Conservation (phyloP, 2,329 filamentous ascomycete species). For the Ciborinia camelliae region DNA sequence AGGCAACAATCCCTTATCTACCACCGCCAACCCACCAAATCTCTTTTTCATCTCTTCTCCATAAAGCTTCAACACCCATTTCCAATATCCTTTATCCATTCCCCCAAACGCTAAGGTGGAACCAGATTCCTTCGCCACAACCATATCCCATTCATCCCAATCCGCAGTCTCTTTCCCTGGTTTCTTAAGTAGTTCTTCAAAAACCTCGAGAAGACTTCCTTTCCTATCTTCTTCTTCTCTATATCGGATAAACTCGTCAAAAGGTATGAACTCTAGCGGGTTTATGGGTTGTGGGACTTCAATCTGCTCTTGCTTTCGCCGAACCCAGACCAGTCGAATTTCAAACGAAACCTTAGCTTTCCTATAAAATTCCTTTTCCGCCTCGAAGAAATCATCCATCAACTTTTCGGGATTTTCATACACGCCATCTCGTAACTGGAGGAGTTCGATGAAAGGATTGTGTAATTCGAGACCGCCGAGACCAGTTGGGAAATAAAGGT, state of each 20-base stretch:
- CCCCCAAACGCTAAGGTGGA: neutral
- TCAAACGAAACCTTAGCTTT: constrained; percentile 38
- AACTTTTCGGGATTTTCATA: constrained; percentile 29
- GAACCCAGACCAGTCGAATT: neutral
- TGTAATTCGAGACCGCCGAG: constrained; percentile 43
- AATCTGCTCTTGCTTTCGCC: neutral
- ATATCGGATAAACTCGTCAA: constrained; percentile 41
- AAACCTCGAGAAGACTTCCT: constrained; percentile 34
- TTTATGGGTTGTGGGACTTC: neutral
- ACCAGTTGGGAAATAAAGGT: constrained; percentile 42
- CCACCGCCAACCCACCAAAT: constrained; percentile 43
- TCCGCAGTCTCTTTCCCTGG: constrained; percentile 35
- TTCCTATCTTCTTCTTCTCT: constrained; percentile 36
- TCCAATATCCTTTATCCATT: constrained; percentile 37
- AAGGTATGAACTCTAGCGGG: constrained; percentile 38
- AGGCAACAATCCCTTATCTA: constrained; percentile 42
- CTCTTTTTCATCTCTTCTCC: constrained; percentile 40
- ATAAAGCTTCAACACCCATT: constrained; percentile 42
- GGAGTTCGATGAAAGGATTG: constrained; percentile 42
- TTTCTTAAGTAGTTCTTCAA: constrained; percentile 25
- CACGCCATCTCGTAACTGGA: constrained; percentile 33
- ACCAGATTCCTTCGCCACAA: constrained; percentile 13
- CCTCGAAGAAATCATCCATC: constrained; percentile 35
- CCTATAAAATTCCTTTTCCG: constrained; percentile 40
- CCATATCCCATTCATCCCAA: constrained; percentile 22